Evolutionary conservation across 257 asterid species (phyloP).

Genomic region (Sherardia arvensis): DNA sequence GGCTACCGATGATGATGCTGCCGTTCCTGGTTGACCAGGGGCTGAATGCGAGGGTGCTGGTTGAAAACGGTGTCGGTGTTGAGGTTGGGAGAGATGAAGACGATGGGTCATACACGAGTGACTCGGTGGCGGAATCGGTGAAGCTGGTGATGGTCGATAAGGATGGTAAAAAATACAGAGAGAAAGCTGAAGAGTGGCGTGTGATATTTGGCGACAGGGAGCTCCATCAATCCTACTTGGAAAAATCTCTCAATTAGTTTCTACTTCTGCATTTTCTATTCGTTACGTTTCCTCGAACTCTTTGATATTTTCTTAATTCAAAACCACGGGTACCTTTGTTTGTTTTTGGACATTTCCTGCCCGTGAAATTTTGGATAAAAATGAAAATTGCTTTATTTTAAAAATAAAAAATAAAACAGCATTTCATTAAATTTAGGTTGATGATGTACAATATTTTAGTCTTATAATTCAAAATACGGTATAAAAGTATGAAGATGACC

Average conservation of each 20-base stretch:
- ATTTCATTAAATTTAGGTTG: too few species aligned
- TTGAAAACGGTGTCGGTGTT: constrained; percentile 2
- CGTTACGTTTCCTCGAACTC: too few species aligned
- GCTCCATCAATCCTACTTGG: constrained; percentile 15
- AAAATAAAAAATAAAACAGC: too few species aligned
- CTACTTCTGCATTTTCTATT: not conserved
- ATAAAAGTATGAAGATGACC: too few species aligned
- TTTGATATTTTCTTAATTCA: too few species aligned
- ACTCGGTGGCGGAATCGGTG: constrained; percentile 26
- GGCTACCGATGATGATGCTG: constrained; percentile 24
- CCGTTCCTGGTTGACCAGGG: constrained; percentile 29
- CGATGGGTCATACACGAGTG: constrained; percentile 19
- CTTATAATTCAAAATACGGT: too few species aligned
- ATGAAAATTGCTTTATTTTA: too few species aligned
- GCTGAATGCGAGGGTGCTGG: constrained; percentile 16
- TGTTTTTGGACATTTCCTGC: too few species aligned
- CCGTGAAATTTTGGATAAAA: too few species aligned
- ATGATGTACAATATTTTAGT: too few species aligned
- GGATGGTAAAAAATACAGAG: constrained; percentile 12
- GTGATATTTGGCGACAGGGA: constrained; percentile 16
- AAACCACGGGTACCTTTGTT: too few species aligned
- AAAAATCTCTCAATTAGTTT: not conserved
- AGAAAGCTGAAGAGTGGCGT: constrained; percentile 16
- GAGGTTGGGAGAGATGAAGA: constrained; percentile 23
- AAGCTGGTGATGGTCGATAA: constrained; percentile 16